Evolutionary conservation across 148 eudicot species (phyloP), one percentile per base, ranked within the genome.

Genomic region (Vaccinium macrocarpon): DNA sequence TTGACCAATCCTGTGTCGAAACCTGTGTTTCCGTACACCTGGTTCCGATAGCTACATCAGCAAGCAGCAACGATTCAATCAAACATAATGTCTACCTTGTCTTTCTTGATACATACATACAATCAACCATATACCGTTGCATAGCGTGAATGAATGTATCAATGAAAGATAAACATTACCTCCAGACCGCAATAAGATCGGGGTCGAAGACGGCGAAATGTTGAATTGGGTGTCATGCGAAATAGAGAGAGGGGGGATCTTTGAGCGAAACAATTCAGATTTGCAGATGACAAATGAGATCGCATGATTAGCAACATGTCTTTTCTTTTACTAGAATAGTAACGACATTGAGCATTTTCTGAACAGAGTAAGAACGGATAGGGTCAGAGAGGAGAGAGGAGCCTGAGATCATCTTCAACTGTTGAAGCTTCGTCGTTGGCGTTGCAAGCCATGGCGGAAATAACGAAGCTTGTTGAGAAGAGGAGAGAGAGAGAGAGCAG

Each of bases 1-100:
- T 76, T 70, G 75, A 81, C 81, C 13, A 49, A 81, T 50, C 79
- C 82, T 66, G 18, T 18, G 85, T 64, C 49, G 51, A 29, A 55
- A 66, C 49, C 76, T 76, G 61, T 84, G 66, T 71, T 71, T 84
- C 51, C 55, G 25, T 19, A 61, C 15, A 15, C 76, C 48, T 81
- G 86, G 66, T 64, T 18, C 72, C 29, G 76, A 50, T 51, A 79
- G 38, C 89, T 85, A 83, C 80, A 85, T 46, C 71, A 64, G 32
- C 55, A 61, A 64, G 32, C 55, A 61, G 68, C 27, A 72, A 16
- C 72, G 8, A 71, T 5, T n/a, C 14, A 15, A 76, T 81, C 29
- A 66, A 82, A 50, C 23, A 64, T 11, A 11, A 5, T 10, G 7
- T 52, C 64, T 70, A 27, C 61, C 25, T 1, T 48, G 11, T 23